Percentiles rank a stretch among this genome's conserved stretches.
Evolutionary conservation across 345 rosid species (phyloP).

Genomic region (Salix dunnii): DNA sequence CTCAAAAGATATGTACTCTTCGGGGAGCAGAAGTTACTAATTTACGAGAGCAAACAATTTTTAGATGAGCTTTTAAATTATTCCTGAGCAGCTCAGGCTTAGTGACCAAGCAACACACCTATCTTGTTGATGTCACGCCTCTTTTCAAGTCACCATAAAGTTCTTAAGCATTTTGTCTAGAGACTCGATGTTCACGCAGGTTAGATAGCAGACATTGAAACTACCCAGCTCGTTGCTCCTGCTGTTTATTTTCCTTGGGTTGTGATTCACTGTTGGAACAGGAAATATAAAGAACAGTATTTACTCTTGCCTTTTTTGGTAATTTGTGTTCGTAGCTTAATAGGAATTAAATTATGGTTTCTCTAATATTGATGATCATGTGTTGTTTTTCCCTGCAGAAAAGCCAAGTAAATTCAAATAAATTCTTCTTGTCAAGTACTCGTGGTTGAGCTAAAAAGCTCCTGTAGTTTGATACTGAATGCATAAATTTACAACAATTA

Average conservation of each 20-base stretch:
- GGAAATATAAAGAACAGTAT: not conserved
- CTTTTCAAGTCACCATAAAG: not conserved
- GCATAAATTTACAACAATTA: not conserved
- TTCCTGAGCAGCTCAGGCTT: not conserved
- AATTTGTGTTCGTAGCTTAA: not conserved
- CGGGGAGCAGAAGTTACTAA: not conserved
- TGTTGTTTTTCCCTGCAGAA: not conserved
- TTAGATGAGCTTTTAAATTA: not conserved
- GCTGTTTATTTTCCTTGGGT: not conserved
- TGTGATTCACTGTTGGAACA: not conserved
- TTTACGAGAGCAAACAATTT: not conserved
- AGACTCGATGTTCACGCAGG: not conserved
- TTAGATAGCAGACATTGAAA: not conserved
- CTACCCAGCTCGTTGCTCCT: not conserved
- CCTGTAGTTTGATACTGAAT: not conserved
- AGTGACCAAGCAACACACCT: not conserved
- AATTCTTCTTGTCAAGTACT: not conserved
- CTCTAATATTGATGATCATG: not conserved
- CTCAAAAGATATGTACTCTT: slow-evolving; percentile 2
- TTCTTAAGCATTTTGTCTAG: not conserved
- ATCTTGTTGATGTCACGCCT: not conserved
- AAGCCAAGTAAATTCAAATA: not conserved
- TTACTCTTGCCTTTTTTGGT: not conserved
- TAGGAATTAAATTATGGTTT: not conserved
- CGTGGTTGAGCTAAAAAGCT: not conserved